Conservation (phyloP, 2,329 filamentous ascomycete genomes). For the Plectosphaerella cucumerina region DNA sequence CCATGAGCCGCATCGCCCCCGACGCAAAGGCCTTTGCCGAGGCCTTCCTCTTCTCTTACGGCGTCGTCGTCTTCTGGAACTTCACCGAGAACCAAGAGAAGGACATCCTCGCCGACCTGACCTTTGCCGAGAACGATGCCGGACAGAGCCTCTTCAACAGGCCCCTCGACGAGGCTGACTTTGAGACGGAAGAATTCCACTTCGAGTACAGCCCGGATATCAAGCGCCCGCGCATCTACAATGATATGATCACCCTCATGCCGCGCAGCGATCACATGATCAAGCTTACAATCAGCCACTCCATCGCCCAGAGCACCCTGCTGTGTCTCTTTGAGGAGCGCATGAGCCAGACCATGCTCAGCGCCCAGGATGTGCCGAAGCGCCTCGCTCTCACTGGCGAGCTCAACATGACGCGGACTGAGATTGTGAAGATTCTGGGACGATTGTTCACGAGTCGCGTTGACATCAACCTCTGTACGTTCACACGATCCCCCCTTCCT, state of each 20-base stretch:
- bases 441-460: conserved; percentile 89
- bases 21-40: conserved; percentile 81
- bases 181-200: conserved; percentile 97
- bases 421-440: conserved; percentile 90
- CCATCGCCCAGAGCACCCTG: conserved; percentile 95
- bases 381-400: conserved; percentile 83
- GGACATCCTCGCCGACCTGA: conserved; percentile 89
- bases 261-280: conserved; percentile 96
- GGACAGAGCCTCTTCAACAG: conserved; percentile 67
- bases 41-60: conserved; percentile 96
- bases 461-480: conserved; percentile 94
- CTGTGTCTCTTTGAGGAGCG: conserved; percentile 93
- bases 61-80: conserved; percentile 98
- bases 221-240: conserved; percentile 86
- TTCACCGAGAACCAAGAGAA: conserved; percentile 96
- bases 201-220: conserved; percentile 92
- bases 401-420: conserved; percentile 83
- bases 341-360: conserved; percentile 90
- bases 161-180: conserved; percentile 81
- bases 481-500: background rate
- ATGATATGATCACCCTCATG: conserved; percentile 97
- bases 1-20: conserved; percentile 58
- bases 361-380: conserved; percentile 89
- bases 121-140: conserved; percentile 72
- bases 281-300: conserved; percentile 94